Percentiles rank a stretch among this genome's conserved stretches.
Evolutionary conservation across 257 asterid genomes (phyloP).

Genomic region (Eucommia ulmoides): DNA sequence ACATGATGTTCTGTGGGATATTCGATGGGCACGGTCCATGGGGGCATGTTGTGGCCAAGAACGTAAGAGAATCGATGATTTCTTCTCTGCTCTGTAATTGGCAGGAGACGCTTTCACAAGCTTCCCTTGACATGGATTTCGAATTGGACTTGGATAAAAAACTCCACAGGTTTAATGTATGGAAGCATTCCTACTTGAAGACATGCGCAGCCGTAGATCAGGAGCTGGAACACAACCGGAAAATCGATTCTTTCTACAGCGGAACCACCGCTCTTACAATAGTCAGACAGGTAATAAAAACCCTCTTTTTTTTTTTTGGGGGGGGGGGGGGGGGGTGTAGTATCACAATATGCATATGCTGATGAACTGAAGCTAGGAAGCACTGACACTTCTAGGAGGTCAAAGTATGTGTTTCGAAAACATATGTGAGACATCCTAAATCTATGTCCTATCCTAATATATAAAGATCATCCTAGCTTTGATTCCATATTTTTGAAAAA

Average conservation of each 20-base stretch:
- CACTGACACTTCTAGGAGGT: no score
- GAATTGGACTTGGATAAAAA: slow-evolving; percentile 42
- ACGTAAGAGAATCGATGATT: slow-evolving; percentile 67
- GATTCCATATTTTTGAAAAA: no score
- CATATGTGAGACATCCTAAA: no score
- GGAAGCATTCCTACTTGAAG: slow-evolving; percentile 80
- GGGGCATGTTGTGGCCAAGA: slow-evolving; percentile 92
- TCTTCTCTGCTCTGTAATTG: slow-evolving; percentile 60
- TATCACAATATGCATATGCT: no score
- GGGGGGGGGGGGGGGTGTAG: no score
- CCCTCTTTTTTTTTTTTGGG: no score
- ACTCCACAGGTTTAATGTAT: slow-evolving; percentile 41
- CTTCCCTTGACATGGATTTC: slow-evolving; percentile 21
- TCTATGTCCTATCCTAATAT: no score
- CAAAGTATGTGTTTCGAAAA: no score
- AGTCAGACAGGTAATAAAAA: slow-evolving; percentile 93
- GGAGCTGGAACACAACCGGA: slow-evolving; percentile 58
- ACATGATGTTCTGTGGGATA: slow-evolving; percentile 88
- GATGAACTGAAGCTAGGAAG: no score
- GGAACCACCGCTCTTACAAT: slow-evolving; percentile 86
- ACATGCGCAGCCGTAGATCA: slow-evolving; percentile 85
- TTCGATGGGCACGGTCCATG: slow-evolving; percentile 97
- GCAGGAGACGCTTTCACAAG: slow-evolving; percentile 66
- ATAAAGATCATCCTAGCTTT: no score
- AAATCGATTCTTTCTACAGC: slow-evolving; percentile 64